Conservation (phyloP, 202 grass and related monocot genomes). For the Carex arenaria region DNA sequence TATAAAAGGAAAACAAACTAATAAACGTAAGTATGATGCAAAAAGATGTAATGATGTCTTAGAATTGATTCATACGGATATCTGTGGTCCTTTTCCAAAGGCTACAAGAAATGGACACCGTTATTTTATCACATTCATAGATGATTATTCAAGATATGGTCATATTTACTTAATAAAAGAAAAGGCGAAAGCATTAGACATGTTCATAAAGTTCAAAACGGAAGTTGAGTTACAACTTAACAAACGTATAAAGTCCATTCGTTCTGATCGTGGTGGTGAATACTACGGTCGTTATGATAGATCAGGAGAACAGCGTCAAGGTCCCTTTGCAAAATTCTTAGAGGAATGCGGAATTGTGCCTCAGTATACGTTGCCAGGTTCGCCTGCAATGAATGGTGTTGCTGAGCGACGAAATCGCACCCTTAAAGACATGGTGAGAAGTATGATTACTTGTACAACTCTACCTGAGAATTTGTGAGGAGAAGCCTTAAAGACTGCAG, state of each 20-base stretch:
- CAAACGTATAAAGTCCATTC: neutral
- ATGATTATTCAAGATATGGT: neutral
- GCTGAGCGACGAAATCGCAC: too few relatives aligned
- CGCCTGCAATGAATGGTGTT: too few relatives aligned
- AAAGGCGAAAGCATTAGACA: neutral
- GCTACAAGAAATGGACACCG: neutral
- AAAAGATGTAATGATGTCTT: neutral
- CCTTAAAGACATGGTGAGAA: too few relatives aligned
- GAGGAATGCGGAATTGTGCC: too few relatives aligned
- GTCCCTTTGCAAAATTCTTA: too few relatives aligned
- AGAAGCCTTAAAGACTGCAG: too few relatives aligned
- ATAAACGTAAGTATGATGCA: neutral
- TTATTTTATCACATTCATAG: neutral
- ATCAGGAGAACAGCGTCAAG: too few relatives aligned
- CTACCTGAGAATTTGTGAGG: too few relatives aligned
- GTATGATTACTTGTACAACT: neutral
- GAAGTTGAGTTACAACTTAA: slow-evolving; percentile 11
- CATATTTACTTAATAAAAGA: slow-evolving; percentile 9
- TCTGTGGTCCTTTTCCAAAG: neutral
- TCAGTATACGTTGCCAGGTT: too few relatives aligned
- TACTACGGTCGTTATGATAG: neutral
- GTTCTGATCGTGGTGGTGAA: slow-evolving; percentile 14
- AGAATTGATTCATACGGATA: neutral
- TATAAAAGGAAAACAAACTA: neutral
- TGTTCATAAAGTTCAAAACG: neutral